phyloP scores from a whole-genome alignment of 257 asterid species.

The Solanum paucissectum region DNA sequence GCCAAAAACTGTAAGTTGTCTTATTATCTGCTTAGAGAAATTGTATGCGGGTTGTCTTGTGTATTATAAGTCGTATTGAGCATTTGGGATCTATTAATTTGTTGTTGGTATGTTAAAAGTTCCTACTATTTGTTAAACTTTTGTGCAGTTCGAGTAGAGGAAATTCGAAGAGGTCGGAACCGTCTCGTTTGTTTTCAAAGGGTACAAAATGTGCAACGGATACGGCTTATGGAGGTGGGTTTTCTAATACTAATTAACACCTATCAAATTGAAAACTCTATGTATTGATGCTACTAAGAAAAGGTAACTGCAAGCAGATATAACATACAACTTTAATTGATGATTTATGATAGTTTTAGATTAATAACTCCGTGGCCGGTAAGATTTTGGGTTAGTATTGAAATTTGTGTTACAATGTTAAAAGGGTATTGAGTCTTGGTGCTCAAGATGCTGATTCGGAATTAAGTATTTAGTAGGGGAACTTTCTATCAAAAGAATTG shows the following conservation, averaged over 20 bases:
- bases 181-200: conserved; percentile 8
- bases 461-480: neutral
- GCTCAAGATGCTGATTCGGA: neutral
- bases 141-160: conserved; percentile 29
- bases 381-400: neutral
- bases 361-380: neutral
- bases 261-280: neutral
- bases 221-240: conserved; percentile 52
- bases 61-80: neutral
- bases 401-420: neutral
- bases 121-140: neutral
- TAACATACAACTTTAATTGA: neutral
- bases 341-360: neutral
- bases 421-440: neutral
- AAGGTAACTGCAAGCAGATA: neutral
- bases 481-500: neutral
- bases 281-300: neutral
- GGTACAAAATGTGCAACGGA: conserved; percentile 50
- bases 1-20: conserved; percentile 42
- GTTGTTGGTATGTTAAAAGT: neutral
- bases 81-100: neutral
- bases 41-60: too few species aligned
- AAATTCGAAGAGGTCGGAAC: conserved; percentile 12
- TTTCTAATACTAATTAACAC: neutral
- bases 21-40: neutral